A percentile compares a stretch with the other conserved stretches of the same genome.
phyloP scores from a whole-genome alignment of 345 rosid species.

The Rhodomyrtus tomentosa region DNA sequence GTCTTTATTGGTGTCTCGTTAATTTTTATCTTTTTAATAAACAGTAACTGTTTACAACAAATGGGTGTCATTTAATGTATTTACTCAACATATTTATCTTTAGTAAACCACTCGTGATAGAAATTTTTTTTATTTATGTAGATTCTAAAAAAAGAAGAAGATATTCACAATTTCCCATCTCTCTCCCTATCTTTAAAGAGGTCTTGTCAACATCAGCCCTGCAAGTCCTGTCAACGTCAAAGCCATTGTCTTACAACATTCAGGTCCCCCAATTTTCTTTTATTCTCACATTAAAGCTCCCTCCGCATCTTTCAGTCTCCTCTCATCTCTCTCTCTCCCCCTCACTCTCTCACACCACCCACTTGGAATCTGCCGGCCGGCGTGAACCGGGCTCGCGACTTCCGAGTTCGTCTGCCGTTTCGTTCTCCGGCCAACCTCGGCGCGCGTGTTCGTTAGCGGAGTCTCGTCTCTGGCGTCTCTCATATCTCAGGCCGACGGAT shows the following conservation, averaged over 20 bases:
- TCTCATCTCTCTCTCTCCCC: not conserved
- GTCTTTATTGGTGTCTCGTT: not conserved
- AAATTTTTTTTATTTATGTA: not conserved
- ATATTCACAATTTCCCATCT: not conserved
- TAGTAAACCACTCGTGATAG: not conserved
- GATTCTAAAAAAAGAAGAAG: not conserved
- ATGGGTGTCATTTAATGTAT: not conserved
- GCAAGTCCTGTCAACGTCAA: not conserved
- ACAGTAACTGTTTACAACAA: not conserved
- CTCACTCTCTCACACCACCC: not conserved
- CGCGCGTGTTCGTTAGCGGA: not conserved
- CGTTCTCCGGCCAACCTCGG: not conserved
- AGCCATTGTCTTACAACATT: not conserved
- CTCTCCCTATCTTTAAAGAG: not conserved
- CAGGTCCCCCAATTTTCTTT: not conserved
- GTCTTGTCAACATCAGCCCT: not conserved
- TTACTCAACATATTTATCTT: not conserved
- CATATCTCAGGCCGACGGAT: too few relatives aligned
- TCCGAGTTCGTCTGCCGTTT: not conserved
- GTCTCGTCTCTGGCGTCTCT: not conserved
- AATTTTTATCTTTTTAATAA: not conserved
- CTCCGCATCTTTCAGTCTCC: not conserved
- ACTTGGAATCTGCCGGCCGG: not conserved
- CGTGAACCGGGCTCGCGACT: not conserved
- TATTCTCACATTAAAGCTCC: not conserved